These are phyloP conservation scores for Quercus variabilis DNA, from an alignment of 306 rosid genomes.

Conservation along the genomic window DNA sequence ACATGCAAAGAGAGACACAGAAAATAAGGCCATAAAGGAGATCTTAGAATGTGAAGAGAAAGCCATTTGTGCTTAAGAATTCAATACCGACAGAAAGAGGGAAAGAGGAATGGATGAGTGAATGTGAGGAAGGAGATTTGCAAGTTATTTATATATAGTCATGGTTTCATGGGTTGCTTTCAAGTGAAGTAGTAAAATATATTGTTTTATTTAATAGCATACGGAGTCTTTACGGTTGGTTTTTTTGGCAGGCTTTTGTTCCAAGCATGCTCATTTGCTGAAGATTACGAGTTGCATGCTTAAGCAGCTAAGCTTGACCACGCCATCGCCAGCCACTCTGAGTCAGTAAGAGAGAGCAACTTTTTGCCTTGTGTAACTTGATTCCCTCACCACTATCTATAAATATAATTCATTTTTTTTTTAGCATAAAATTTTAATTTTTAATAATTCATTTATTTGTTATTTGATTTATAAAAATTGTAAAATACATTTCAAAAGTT, in stretches of 20 bases:
- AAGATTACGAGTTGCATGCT: too few species aligned
- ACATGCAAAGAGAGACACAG: constrained; percentile 16
- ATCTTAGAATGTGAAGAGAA: constrained; percentile 22
- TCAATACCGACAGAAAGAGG: not conserved
- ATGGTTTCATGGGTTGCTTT: constrained; percentile 37
- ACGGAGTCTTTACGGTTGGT: constrained; percentile 50
- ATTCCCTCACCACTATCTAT: too few species aligned
- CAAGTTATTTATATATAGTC: constrained; percentile 27
- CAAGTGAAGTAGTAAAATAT: constrained; percentile 35
- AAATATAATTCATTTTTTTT: too few species aligned
- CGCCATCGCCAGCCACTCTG: too few species aligned
- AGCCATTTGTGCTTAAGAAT: constrained; percentile 35
- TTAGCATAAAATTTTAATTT: too few species aligned
- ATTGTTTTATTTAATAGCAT: not conserved
- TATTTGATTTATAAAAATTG: too few species aligned
- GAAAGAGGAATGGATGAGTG: constrained; percentile 14
- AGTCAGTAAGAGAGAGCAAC: too few species aligned
- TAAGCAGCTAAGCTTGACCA: too few species aligned
- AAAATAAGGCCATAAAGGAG: constrained; percentile 6
- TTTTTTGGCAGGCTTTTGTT: constrained; percentile 32
- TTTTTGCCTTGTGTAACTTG: too few species aligned
- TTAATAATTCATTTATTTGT: too few species aligned
- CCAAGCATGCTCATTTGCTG: constrained; percentile 30
- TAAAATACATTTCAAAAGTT: too few species aligned
- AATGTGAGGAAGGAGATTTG: constrained; percentile 4